Evolutionary conservation across 176 grass and related monocot genomes (phyloP).

Genomic region (Rhynchospora pubera): DNA sequence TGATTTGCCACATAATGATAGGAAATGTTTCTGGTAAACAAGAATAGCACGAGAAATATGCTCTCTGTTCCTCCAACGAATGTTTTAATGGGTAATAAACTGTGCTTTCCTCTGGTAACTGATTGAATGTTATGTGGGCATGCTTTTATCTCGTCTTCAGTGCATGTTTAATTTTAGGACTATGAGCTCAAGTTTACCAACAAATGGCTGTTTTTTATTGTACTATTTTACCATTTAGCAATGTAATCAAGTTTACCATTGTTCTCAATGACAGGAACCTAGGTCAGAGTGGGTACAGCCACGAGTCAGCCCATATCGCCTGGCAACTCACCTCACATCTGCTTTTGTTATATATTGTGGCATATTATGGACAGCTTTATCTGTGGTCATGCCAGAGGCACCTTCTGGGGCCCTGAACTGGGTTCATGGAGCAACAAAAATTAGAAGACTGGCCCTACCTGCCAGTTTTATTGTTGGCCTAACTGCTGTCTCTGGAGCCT

Average conservation of each 20-base stretch:
- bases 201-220: constrained; percentile 16
- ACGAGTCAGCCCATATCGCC: constrained; percentile 83
- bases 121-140: background rate
- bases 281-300: constrained; percentile 85
- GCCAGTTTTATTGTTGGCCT: constrained; percentile 67
- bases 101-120: background rate
- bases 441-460: constrained; percentile 68
- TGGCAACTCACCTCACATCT: constrained; percentile 91
- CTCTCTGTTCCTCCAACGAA: background rate
- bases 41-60: background rate
- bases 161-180: background rate
- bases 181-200: background rate
- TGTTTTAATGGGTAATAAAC: background rate
- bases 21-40: background rate
- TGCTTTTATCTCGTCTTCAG: background rate
- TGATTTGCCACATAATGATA: background rate
- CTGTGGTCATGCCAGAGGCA: constrained; percentile 81
- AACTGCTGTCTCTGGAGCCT: constrained; percentile 86
- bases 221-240: background rate
- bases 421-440: constrained; percentile 68
- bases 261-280: constrained; percentile 49
- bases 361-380: constrained; percentile 94
- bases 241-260: background rate
- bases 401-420: constrained; percentile 56
- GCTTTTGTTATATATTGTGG: constrained; percentile 91